phyloP scores from a whole-genome alignment of 129 eudicot genomes.

The Flaveria ramosissima region DNA sequence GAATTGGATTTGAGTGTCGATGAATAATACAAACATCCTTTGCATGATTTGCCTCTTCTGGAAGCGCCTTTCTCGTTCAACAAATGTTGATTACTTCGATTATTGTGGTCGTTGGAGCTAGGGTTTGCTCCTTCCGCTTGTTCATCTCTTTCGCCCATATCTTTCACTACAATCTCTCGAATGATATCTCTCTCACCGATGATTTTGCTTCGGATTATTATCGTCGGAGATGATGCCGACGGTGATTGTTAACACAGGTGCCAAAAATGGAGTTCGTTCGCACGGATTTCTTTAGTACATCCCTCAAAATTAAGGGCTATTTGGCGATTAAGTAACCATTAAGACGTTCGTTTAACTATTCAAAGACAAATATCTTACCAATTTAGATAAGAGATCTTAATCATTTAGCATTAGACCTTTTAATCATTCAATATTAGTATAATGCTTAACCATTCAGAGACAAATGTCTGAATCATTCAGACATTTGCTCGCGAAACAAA shows the following conservation, averaged over 20 bases:
- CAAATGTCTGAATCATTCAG: no score
- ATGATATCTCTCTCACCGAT: background rate
- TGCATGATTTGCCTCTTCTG: conserved; percentile 75
- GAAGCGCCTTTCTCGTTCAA: conserved; percentile 27
- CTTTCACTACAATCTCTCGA: background rate
- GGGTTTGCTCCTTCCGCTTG: conserved; percentile 30
- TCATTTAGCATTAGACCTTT: no score
- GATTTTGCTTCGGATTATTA: conserved; percentile 27
- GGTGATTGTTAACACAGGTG: background rate
- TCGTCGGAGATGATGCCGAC: conserved; percentile 7
- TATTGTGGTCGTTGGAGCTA: conserved; percentile 25
- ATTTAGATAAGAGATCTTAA: no score
- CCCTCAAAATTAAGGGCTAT: no score
- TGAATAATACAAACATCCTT: conserved; percentile 83
- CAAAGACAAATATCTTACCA: no score
- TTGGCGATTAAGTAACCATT: no score
- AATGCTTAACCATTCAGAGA: no score
- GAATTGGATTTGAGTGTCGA: conserved; percentile 70
- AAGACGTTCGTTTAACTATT: no score
- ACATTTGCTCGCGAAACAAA: no score
- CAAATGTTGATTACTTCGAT: conserved; percentile 17
- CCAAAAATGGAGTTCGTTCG: no score
- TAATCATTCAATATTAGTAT: no score
- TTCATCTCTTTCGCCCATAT: conserved; percentile 32
- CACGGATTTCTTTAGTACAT: no score